A percentile compares a stretch with the other conserved stretches of the same genome.
These are phyloP conservation scores for Rhazya stricta DNA, from an alignment of 257 asterid genomes.

Conservation along the genomic window DNA sequence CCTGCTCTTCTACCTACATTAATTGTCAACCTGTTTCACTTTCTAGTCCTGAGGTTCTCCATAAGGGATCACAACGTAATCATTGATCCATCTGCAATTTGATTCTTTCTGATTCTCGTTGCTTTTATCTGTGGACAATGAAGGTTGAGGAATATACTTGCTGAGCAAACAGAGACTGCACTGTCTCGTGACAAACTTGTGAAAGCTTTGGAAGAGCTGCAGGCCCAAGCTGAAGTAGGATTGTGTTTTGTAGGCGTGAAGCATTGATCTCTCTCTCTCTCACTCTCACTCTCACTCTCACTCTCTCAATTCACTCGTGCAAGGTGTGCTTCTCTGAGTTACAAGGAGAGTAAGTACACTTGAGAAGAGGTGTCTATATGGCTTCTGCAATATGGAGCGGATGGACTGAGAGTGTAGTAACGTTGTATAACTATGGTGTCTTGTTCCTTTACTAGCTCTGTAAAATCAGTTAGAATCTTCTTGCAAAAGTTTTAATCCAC, in stretches of 20 bases:
- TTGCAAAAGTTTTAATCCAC: not conserved
- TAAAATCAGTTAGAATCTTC: not conserved
- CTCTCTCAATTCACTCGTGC: too few species aligned
- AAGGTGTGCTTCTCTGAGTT: not conserved
- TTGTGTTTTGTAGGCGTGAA: slow-evolving; percentile 88
- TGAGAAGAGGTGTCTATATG: not conserved
- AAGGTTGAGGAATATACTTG: slow-evolving; percentile 64
- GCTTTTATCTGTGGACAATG: slow-evolving; percentile 1
- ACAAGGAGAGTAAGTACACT: not conserved
- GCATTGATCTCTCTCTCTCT: slow-evolving; percentile 27
- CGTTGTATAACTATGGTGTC: not conserved
- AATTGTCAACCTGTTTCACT: not conserved
- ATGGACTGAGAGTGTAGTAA: not conserved
- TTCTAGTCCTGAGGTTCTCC: not conserved
- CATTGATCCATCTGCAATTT: not conserved
- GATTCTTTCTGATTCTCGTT: not conserved
- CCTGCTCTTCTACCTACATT: not conserved
- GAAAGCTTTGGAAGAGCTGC: slow-evolving; percentile 86
- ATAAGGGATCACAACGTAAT: too few species aligned
- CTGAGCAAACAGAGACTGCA: slow-evolving; percentile 49
- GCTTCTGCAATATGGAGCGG: not conserved
- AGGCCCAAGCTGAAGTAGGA: slow-evolving; percentile 99
- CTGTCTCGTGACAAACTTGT: slow-evolving; percentile 73
- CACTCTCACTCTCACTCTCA: too few species aligned
- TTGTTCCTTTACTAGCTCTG: not conserved